Evolutionary conservation across 257 asterid genomes (phyloP).

Genomic region (Cordia subcordata): DNA sequence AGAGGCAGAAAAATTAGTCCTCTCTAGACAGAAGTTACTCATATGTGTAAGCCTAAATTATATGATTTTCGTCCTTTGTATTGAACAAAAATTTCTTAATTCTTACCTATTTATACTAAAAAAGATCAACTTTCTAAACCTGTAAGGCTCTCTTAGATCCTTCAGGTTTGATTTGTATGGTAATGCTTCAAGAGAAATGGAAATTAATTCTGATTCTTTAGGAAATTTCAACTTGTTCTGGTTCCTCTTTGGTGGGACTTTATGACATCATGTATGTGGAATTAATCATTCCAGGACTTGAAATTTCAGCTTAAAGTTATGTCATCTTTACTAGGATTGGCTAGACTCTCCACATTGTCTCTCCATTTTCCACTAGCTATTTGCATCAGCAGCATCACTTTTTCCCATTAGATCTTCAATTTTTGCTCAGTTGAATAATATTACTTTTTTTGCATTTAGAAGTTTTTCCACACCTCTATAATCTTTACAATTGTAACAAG

Average conservation of each 20-base stretch:
- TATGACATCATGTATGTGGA: neutral
- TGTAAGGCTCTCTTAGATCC: too few species aligned
- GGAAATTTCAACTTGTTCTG: neutral
- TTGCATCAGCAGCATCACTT: conserved; percentile 2
- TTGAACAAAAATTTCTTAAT: too few species aligned
- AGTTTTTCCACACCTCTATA: neutral
- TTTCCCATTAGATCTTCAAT: conserved; percentile 18
- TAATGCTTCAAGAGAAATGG: too few species aligned
- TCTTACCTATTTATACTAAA: too few species aligned
- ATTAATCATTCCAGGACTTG: neutral
- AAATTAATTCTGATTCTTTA: neutral
- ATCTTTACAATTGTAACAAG: neutral
- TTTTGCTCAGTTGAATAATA: conserved; percentile 2
- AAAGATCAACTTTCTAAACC: too few species aligned
- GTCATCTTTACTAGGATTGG: neutral
- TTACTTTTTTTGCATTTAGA: neutral
- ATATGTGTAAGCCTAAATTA: too few species aligned
- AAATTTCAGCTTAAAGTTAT: neutral
- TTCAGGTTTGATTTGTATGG: too few species aligned
- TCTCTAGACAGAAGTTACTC: too few species aligned
- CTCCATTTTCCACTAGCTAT: neutral
- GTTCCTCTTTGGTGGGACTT: neutral
- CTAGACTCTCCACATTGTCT: neutral
- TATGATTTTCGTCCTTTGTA: too few species aligned
- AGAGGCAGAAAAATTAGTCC: too few species aligned